Evolutionary conservation across 768 basidiomycete species (phyloP).

Genomic region (Glaciozyma martinii): DNA sequence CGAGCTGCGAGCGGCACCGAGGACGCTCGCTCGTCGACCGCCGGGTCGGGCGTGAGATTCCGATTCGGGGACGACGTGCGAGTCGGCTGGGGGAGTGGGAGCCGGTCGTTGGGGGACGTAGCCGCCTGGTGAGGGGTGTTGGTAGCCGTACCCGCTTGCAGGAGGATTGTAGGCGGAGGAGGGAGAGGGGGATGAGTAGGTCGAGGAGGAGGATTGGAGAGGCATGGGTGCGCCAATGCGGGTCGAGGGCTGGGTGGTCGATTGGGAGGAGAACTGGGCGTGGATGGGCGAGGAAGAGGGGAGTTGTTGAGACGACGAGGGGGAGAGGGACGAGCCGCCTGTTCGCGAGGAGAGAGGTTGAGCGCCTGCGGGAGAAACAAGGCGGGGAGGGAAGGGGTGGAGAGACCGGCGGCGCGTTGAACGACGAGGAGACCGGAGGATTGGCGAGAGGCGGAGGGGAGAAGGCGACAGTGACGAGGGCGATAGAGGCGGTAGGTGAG

Average conservation of each 20-base stretch:
- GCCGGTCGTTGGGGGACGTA: constrained; percentile 13
- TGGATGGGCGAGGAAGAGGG: constrained; percentile 13
- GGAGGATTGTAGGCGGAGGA: neutral
- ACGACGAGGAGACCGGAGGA: too few species aligned
- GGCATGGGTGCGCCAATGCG: constrained; percentile 4
- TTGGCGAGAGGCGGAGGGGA: neutral
- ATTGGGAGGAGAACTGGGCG: constrained; percentile 4
- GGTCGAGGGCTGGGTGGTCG: neutral
- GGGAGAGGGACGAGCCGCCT: neutral
- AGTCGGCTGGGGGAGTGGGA: constrained; percentile 1
- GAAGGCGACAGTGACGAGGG: neutral
- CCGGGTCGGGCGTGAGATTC: neutral
- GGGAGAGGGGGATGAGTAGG: too few species aligned
- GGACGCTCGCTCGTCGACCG: neutral
- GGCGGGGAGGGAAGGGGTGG: constrained; percentile 8
- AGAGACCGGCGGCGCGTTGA: too few species aligned
- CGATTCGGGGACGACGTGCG: neutral
- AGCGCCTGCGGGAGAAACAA: constrained; percentile 12
- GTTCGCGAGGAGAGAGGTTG: constrained; percentile 11
- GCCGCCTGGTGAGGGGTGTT: neutral
- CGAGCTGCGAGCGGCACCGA: constrained; percentile 9
- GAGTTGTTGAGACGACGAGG: neutral
- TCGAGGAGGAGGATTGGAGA: too few species aligned
- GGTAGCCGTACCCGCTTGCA: neutral
- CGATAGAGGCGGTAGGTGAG: neutral